These are phyloP conservation scores for Pseudocercospora fijiensis DNA, from an alignment of 2,329 filamentous ascomycete genomes.

Conservation along the genomic window DNA sequence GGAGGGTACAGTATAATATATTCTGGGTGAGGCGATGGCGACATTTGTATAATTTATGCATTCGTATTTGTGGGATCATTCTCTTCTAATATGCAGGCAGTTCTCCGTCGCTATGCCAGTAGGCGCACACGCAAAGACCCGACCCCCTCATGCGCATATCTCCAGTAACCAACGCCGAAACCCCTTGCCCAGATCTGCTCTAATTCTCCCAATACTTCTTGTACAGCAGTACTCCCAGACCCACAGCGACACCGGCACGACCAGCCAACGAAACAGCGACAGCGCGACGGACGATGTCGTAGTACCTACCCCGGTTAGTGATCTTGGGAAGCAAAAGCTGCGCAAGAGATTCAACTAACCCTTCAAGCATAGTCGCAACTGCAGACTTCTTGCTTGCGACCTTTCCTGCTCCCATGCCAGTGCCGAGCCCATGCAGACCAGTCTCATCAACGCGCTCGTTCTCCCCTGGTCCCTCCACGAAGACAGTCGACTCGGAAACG, in stretches of 20 bases:
- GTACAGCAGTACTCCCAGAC: constrained; percentile 23
- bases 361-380: constrained; percentile 52
- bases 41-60: not conserved
- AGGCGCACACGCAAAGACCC: not conserved
- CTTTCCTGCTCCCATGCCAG: constrained; percentile 40
- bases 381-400: constrained; percentile 42
- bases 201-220: constrained; percentile 14
- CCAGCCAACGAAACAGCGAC: constrained; percentile 47
- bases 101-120: not conserved
- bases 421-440: constrained; percentile 47
- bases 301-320: constrained; percentile 44
- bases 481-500: constrained; percentile 17
- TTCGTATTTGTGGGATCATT: not conserved
- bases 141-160: not conserved
- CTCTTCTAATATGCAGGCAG: not conserved
- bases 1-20: not conserved
- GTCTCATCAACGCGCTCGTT: constrained; percentile 43
- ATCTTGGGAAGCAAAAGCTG: constrained; percentile 31
- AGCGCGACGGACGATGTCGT: constrained; percentile 51
- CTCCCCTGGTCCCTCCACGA: constrained; percentile 12
- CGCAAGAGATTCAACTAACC: constrained; percentile 37
- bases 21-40: not conserved
- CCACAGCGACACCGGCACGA: constrained; percentile 29
- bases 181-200: not conserved
- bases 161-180: not conserved